Conservation (phyloP, 306 rosid genomes). For the Cicer cuneatum region DNA sequence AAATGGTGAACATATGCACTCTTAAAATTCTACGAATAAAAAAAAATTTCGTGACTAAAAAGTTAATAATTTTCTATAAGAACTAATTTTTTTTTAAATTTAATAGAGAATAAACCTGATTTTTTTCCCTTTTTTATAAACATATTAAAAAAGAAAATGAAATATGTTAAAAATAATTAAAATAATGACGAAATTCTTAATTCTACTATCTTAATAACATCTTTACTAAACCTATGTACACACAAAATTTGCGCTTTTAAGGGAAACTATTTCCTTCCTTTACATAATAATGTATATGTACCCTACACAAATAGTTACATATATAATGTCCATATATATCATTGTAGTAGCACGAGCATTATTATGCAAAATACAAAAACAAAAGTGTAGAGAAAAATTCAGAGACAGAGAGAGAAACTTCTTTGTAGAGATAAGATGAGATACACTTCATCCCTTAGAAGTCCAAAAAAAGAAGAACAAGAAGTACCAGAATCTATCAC, state of each 20-base stretch:
- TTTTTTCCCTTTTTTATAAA: no score
- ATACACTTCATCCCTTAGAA: constrained; percentile 42
- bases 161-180: not conserved
- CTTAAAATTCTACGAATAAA: no score
- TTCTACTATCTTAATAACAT: not conserved
- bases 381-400: constrained; percentile 22
- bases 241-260: not conserved
- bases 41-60: no score
- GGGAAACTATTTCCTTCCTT: not conserved
- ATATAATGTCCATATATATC: not conserved
- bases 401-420: constrained; percentile 28
- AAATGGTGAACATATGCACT: no score
- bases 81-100: no score
- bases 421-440: constrained; percentile 49
- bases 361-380: constrained; percentile 39
- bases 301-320: constrained; percentile 10
- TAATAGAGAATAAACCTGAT: no score
- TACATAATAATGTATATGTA: not conserved
- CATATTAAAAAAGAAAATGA: no score
- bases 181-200: not conserved
- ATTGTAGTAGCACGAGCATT: constrained; percentile 32
- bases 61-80: no score
- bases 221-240: not conserved
- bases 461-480: constrained; percentile 77
- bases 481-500: constrained; percentile 55